Evolutionary conservation across 1,284 basidiomycete species (phyloP), one percentile per base, ranked within the genome.

Genomic region (Gomphus bonarii): DNA sequence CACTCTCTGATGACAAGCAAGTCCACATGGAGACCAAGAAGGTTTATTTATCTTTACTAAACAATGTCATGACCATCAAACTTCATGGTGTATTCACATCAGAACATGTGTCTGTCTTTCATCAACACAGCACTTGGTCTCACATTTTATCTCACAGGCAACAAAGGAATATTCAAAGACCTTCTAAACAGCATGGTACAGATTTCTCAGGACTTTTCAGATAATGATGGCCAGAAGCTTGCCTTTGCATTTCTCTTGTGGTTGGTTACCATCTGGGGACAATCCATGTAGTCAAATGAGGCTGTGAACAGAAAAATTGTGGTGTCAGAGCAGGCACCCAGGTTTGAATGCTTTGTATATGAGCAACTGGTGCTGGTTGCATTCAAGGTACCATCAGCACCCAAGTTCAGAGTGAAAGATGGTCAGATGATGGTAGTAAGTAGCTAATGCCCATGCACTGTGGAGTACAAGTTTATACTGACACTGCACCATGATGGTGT

Each of bases 261-360:
- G n/a, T 82, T 81, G 55, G 81, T 95, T 42, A 74, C 76, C n/a
- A 77, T 82, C 2, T 98, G 95, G 94, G 88, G 86, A 12, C 80
- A 79, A 53, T 76, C 79, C 20, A 69, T 71, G 44, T 47, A 22
- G 14, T 50, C 60, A 9, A 64, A 65, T 50, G 60, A 58, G 62
- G 63, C 69, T 7, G 72, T 64, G 14, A 62, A 65, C 28, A 62
- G 65, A 58, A 65, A 75, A 61, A 75, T 72, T 43, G 67, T 66
- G 57, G 61, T 71, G 48, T 69, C 68, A 9, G 75, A 79, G 58
- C 74, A 78, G 16, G 70, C 99, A 30, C 91, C 92, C 12, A 95
- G 95, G 1, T 99, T 98, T 67, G 93, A 97, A 64, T 78, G 81
- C 12, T 97, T 97, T 67, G 79, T 97, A 52, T 99, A 99, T 68